These are phyloP conservation scores for Suillus luteus DNA, from an alignment of 768 basidiomycete genomes.

Conservation along the genomic window DNA sequence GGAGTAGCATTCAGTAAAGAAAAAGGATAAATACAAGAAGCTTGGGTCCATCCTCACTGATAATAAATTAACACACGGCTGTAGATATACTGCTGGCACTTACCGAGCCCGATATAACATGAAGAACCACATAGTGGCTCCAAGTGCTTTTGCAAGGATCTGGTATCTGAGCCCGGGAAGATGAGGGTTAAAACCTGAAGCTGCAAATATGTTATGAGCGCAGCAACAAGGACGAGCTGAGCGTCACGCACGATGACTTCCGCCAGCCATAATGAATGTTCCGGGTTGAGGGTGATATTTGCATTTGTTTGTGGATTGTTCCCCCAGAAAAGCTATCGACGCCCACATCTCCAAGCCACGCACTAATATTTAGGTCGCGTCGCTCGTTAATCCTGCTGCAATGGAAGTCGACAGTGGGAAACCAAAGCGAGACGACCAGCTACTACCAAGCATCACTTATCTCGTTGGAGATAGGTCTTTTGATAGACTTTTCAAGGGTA, in stretches of 20 bases:
- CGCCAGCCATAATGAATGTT: slow-evolving; percentile 36
- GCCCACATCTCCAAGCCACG: slow-evolving; percentile 1
- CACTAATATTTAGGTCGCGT: neutral
- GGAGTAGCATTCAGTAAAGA: neutral
- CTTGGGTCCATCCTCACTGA: slow-evolving; percentile 76
- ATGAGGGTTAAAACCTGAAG: slow-evolving; percentile 86
- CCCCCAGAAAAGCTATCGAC: slow-evolving; percentile 7
- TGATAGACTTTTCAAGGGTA: slow-evolving; percentile 47
- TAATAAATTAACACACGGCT: slow-evolving; percentile 10
- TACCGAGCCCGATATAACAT: slow-evolving; percentile 95
- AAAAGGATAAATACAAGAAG: slow-evolving; percentile 52
- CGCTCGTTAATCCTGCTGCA: slow-evolving; percentile 15
- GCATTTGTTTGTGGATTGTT: slow-evolving; percentile 21
- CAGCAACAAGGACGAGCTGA: slow-evolving; percentile 2
- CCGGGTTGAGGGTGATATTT: slow-evolving; percentile 25
- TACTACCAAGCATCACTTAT: slow-evolving; percentile 39
- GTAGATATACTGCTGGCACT: slow-evolving; percentile 31
- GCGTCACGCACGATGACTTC: slow-evolving; percentile 28
- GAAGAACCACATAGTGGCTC: slow-evolving; percentile 98
- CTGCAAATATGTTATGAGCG: slow-evolving; percentile 33
- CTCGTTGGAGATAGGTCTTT: slow-evolving; percentile 38
- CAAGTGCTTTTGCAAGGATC: slow-evolving; percentile 81
- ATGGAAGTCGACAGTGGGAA: slow-evolving; percentile 25
- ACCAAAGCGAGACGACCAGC: slow-evolving; percentile 24
- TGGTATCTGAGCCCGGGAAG: slow-evolving; percentile 75